These are phyloP conservation scores for Nepenthes alata DNA, from an alignment of 179 eudicot species.

Conservation along the genomic window DNA sequence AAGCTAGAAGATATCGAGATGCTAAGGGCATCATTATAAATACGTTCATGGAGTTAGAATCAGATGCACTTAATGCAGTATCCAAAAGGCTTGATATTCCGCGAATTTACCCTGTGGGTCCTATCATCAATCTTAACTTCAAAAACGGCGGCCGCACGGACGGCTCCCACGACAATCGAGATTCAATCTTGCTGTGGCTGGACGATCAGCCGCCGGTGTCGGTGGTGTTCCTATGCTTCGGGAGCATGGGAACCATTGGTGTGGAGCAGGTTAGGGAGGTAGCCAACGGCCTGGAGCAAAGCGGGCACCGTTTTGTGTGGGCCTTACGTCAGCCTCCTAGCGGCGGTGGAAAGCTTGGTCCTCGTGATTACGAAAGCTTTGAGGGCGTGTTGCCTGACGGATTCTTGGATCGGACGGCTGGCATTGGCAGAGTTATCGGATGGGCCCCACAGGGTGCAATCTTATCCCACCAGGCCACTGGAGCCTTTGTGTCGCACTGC, in stretches of 20 bases:
- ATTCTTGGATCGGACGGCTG: conserved; percentile 8
- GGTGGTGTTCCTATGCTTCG: conserved; percentile 24
- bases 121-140: not conserved
- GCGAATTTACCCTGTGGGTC: conserved; percentile 10
- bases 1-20: conserved; percentile 1
- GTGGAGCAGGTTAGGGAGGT: conserved; percentile 20
- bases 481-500: conserved; percentile 31
- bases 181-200: conserved; percentile 11
- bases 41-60: conserved; percentile 8
- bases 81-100: not conserved
- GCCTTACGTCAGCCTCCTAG: conserved; percentile 11
- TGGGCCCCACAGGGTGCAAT: conserved; percentile 31
- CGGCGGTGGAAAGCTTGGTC: not conserved
- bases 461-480: conserved; percentile 19
- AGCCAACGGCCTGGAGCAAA: conserved; percentile 16
- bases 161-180: not conserved
- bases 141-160: not conserved
- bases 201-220: conserved; percentile 16
- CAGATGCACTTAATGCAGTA: not conserved
- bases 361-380: conserved; percentile 7
- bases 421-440: conserved; percentile 22
- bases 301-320: conserved; percentile 21
- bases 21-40: conserved; percentile 9
- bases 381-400: conserved; percentile 17
- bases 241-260: conserved; percentile 21